Conservation (phyloP, 192 early-diverging fungal genomes). For the Spizellomyces punctatus region DNA sequence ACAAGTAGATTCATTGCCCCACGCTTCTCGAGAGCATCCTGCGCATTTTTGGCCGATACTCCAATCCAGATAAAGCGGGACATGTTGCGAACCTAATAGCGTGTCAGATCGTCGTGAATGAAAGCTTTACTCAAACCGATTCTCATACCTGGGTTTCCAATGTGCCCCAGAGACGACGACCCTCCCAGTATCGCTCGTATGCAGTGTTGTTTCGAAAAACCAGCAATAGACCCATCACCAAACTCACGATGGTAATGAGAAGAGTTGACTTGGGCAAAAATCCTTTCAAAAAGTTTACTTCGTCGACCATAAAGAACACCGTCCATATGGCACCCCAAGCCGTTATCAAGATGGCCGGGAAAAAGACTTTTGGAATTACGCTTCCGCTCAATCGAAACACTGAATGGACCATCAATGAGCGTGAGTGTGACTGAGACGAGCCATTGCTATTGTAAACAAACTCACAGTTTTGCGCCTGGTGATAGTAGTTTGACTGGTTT, state of each 20-base stretch:
- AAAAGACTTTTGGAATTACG: slow-evolving; percentile 16
- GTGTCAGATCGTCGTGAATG: not conserved
- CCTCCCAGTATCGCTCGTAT: slow-evolving; percentile 72
- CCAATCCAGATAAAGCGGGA: slow-evolving; percentile 79
- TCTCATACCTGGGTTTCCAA: slow-evolving; percentile 51
- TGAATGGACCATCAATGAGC: not conserved
- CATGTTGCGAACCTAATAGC: slow-evolving; percentile 64
- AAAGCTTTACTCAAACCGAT: not conserved
- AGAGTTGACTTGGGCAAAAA: slow-evolving; percentile 23
- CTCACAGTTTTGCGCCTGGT: slow-evolving; percentile 10
- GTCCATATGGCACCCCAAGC: slow-evolving; percentile 20
- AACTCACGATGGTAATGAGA: slow-evolving; percentile 36
- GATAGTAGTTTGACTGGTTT: slow-evolving; percentile 31
- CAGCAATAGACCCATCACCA: slow-evolving; percentile 42
- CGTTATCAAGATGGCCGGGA: slow-evolving; percentile 15
- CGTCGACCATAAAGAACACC: slow-evolving; percentile 8
- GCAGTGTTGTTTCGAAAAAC: slow-evolving; percentile 49
- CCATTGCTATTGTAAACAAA: not conserved
- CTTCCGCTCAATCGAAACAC: slow-evolving; percentile 7
- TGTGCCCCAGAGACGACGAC: slow-evolving; percentile 76
- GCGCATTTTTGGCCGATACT: slow-evolving; percentile 18
- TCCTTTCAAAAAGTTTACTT: slow-evolving; percentile 14
- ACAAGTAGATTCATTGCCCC: slow-evolving; percentile 78
- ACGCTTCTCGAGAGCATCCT: slow-evolving; percentile 57
- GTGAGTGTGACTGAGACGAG: not conserved